Base-by-base conservation (phyloP, 768 basidiomycete genomes). In the Cystobasidium onofrii region DNA sequence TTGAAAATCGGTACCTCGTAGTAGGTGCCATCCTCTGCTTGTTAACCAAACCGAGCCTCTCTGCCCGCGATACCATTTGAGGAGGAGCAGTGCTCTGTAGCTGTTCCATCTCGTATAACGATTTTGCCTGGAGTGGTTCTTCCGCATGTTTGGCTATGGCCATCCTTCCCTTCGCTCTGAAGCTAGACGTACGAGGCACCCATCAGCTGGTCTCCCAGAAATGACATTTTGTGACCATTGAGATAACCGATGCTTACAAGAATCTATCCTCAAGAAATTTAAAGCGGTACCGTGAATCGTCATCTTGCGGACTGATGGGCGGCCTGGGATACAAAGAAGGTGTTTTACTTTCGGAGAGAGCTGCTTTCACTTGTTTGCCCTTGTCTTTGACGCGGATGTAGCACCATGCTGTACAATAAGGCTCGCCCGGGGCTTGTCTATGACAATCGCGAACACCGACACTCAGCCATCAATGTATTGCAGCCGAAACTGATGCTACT, bases 301-400 rank as follows among this genome's bases (percentile, higher is more conserved):
- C 63, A 34, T 39, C 34, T 15, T 64, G 33, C 2, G 57, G 57
- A 29, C 31, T 20, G 17, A 60, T 20, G 6, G 29, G 25, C 57
- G 57, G 57, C 31, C 25, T 60, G 20, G 57, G 29, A 13, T 27
- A 60, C 27, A 60, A 20, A 29, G 57, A 34, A 25, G 25, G 57
- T 29, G 12, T 13, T 27, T 39, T 2, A 34, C 41, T 34, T 64
- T 17, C 65, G 4, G 20, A 33, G 31, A 31, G 65, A 2, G n/a
- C 46, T 52, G 41, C 44, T 34, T 29, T 60, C 20, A 27, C 57
- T 67, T 67, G 41, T 36, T 67, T 67, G 15, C 65, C 65, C 52
- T 71, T 71, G 39, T 36, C 34, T 52, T 71, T 71, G 6, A 46
- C 9, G 29, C 69, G 69, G 27, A 71, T 71, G 69, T 71, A 71